Evolutionary conservation across 2,329 filamentous ascomycete species (phyloP).

Genomic region (Trichoderma afroharzianum): DNA sequence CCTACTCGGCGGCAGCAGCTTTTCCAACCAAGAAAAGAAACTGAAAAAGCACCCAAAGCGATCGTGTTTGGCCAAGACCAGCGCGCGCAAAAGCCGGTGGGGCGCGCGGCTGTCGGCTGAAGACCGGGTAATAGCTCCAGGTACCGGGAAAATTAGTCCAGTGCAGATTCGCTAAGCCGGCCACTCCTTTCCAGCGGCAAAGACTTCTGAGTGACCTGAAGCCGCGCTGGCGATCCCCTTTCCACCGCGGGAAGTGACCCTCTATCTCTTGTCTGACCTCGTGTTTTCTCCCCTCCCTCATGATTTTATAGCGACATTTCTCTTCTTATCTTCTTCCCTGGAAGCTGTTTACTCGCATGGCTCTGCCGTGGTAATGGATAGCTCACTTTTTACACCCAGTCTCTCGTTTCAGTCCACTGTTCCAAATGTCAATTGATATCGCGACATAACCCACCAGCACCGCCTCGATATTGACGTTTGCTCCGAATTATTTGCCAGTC

Average conservation of each 20-base stretch:
- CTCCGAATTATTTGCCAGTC: neutral
- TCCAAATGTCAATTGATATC: constrained; percentile 6
- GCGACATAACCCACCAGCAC: constrained; percentile 3
- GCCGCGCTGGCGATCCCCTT: constrained; percentile 8
- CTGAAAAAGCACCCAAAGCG: neutral
- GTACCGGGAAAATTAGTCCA: neutral
- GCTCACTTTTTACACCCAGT: neutral
- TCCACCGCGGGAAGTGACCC: neutral
- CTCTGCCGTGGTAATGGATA: constrained; percentile 9
- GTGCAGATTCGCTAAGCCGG: constrained; percentile 1
- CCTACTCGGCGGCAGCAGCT: constrained; percentile 1
- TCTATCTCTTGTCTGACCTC: neutral
- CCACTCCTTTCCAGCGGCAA: constrained; percentile 10
- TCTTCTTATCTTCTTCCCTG: neutral
- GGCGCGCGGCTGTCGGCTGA: constrained; percentile 15
- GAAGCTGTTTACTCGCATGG: neutral
- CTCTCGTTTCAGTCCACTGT: constrained; percentile 1
- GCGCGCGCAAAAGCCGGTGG: neutral
- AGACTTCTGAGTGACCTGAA: neutral
- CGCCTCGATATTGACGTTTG: neutral
- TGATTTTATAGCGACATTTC: neutral
- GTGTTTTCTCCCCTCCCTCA: neutral
- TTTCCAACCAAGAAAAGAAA: neutral
- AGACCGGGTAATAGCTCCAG: neutral
- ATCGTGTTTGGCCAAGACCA: neutral